These are phyloP conservation scores for Neurospora sp. DNA, from an alignment of 495 filamentous ascomycete species.

Conservation along the genomic window DNA sequence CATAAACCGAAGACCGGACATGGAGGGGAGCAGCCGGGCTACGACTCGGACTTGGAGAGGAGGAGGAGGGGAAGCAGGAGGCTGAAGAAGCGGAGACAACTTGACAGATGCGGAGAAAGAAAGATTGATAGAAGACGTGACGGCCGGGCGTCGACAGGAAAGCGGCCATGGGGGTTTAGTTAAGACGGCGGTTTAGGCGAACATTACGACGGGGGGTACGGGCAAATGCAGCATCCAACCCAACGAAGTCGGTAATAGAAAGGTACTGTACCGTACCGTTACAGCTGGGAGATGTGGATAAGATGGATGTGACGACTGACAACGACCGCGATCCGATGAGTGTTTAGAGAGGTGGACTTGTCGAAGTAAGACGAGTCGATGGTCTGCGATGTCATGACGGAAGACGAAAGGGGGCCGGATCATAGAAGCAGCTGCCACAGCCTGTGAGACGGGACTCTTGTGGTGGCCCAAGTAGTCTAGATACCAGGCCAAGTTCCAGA, in stretches of 20 bases:
- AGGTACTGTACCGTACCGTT: not conserved
- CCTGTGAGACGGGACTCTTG: not conserved
- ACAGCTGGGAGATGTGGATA: not conserved
- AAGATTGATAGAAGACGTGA: not conserved
- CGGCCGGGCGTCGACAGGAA: not conserved
- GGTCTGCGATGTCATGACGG: not conserved
- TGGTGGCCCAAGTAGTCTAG: not conserved
- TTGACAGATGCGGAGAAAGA: not conserved
- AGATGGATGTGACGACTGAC: not conserved
- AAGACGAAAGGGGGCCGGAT: not conserved
- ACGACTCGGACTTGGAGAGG: not conserved
- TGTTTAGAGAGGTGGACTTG: not conserved
- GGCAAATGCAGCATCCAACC: not conserved
- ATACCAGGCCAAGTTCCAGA: not conserved
- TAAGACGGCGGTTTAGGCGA: not conserved
- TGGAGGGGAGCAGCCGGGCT: not conserved
- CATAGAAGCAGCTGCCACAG: not conserved
- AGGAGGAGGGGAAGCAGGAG: not conserved
- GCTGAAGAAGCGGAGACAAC: not conserved
- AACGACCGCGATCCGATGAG: not conserved
- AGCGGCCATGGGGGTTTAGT: not conserved
- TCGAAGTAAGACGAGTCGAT: not conserved
- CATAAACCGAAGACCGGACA: not conserved
- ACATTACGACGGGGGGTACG: not conserved
- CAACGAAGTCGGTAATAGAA: not conserved